Conservation (phyloP, 257 asterid genomes). For the Ligustrum vulgare region DNA sequence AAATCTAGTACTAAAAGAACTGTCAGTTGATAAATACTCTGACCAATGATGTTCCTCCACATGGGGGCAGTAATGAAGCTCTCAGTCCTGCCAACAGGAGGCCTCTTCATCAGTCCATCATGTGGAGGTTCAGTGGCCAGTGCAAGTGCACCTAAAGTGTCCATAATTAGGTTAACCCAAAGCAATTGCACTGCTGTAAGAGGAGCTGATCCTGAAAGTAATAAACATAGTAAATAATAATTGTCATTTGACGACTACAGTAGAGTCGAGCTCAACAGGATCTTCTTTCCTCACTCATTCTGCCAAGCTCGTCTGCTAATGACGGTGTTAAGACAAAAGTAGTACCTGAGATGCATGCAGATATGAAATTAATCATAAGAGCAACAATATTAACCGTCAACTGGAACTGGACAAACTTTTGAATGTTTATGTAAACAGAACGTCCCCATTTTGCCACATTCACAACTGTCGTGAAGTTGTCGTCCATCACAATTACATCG, state of each 20-base stretch:
- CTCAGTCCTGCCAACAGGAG: slow-evolving; percentile 67
- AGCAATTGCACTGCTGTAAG: slow-evolving; percentile 97
- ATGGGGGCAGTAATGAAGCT: slow-evolving; percentile 76
- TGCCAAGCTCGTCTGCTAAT: not conserved
- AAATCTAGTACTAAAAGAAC: slow-evolving; percentile 74
- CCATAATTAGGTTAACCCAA: slow-evolving; percentile 99
- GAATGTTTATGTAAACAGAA: slow-evolving; percentile 94
- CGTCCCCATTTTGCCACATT: slow-evolving; percentile 99
- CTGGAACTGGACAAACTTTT: slow-evolving; percentile 97
- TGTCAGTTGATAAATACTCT: slow-evolving; percentile 77
- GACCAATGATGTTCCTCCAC: slow-evolving; percentile 97
- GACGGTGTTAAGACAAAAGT: not conserved
- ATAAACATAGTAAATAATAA: slow-evolving; percentile 2
- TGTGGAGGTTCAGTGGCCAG: slow-evolving; percentile 97
- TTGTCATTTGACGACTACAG: not conserved
- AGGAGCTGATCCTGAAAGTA: slow-evolving; percentile 82
- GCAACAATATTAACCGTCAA: slow-evolving; percentile 93
- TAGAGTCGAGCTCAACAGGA: not conserved
- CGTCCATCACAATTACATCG: slow-evolving; percentile 89
- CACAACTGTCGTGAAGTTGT: slow-evolving; percentile 89
- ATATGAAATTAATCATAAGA: slow-evolving; percentile 78
- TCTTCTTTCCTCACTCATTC: not conserved
- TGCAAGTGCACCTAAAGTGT: slow-evolving; percentile 96
- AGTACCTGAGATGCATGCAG: slow-evolving; percentile 83
- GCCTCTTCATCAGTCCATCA: slow-evolving; percentile 86